Base-by-base conservation (phyloP, 352 stramenopile genomes). In the Phytophthora chlamydospora region DNA sequence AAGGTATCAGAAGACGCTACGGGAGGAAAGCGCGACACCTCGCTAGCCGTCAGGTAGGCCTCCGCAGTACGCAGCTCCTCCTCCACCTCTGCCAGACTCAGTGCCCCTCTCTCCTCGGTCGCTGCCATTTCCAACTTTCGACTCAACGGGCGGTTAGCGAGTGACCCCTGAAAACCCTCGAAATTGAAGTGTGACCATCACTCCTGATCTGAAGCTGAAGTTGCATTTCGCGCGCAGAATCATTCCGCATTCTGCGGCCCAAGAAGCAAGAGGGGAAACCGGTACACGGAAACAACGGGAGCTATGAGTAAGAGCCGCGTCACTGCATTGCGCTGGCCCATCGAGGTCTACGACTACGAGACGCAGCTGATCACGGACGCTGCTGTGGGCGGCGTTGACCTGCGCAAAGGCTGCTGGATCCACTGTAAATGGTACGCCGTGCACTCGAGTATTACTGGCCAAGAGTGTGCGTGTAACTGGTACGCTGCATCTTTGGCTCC, bases 141-240 rank as follows among this genome's bases (percentile, higher is more conserved):
- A 24, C 17, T 52, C 47, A 73, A 70, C 16, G 5, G 66, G 67
- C 61, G 58, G 40, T 40, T 44, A 38, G 41, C 11, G 40, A n/a
- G 45, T 55, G 48, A 62, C 66, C 43, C 29, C 45, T 32, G 17
- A 68, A 62, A 54, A 62, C 66, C 43, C 29, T 45, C 34, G 13
- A 68, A 62, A 54, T 79, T 83, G 61, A 87, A 83, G 74, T 79
- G 60, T 41, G 71, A 88, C 65, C 55, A 86, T 83, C 80, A 88
- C 67, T 89, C 75, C 61, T 52, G 19, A 17, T 17, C 6, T 12
- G n/a, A 57, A 66, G 64, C 69, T 71, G 68, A 58, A 68, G 51
- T 73, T 76, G 50, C 32, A 64, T 58, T 49, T 10, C 51, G 17
- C 38, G 33, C 32, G 21, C 36, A 21, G 50, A 45, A 39, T 36